Evolutionary conservation across 768 basidiomycete species (phyloP), one percentile per base, ranked within the genome.

Genomic region (Guyanaporus albipodus): DNA sequence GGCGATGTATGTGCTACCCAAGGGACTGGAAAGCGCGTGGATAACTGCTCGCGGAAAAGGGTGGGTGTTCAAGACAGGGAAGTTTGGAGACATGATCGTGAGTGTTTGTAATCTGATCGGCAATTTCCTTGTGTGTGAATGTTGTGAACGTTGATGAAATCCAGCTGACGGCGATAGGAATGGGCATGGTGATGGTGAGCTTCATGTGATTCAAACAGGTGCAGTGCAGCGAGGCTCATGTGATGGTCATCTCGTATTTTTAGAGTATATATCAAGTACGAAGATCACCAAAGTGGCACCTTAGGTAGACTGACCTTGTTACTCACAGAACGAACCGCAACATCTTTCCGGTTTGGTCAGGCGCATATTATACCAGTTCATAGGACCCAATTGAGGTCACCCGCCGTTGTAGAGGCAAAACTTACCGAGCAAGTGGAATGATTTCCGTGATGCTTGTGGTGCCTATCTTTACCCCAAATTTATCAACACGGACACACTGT

Each of bases 1-100:
- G 53, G 91, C 93, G 50, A 90, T 92, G 91, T 92, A 87, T 61
- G 85, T 83, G 2, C 68, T 97, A 21, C 95, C 95, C 4, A 90
- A 92, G 64, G 90, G 80, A 0, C 64, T 98, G 28, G 93, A 98
- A 71, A 90, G 89, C 44, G 79, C 80, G n/a, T 97, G 92, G 93
- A 73, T 83, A 1, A 80, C 83, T 60, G 79, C 84, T 8, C 67
- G 87, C 21, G 86, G 87, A 12, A 79, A 82, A 50, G 86, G 87
- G 2, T 80, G 79, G 68, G 85, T 93, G 37, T 80, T 83, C 50
- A 73, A 73, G 53, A 83, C 83, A 26, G 85, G 84, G 8, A 77
- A 79, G 40, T 80, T 76, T 68, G 88, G 87, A 0, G 85, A 84
- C 59, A 73, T 74, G 38, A 59, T 85, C 59, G 77, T 85, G 59